These are phyloP conservation scores for Boletus tomentosulus DNA, from an alignment of 768 basidiomycete species.

Conservation along the genomic window DNA sequence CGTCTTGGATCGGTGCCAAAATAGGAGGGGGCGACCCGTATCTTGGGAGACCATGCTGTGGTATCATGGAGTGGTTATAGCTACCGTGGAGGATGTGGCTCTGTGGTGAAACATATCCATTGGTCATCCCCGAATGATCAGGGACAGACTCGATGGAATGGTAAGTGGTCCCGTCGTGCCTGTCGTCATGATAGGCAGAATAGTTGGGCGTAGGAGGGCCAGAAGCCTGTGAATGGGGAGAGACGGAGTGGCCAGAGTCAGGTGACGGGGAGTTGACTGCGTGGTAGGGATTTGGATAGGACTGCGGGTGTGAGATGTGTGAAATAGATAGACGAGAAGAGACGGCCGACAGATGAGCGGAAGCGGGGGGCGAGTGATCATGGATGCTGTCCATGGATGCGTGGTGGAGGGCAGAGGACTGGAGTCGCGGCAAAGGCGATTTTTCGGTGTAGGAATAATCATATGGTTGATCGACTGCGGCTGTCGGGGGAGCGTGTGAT, in stretches of 20 bases:
- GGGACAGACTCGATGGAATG: conserved; percentile 31
- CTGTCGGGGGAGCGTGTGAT: conserved; percentile 21
- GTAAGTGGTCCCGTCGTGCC: conserved; percentile 36
- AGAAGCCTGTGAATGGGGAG: conserved; percentile 31
- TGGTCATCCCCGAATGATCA: conserved; percentile 28
- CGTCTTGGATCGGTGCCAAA: conserved; percentile 52
- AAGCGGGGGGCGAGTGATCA: conserved; percentile 29
- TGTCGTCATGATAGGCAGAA: conserved; percentile 44
- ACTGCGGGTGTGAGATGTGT: conserved; percentile 53
- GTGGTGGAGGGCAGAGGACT: conserved; percentile 27
- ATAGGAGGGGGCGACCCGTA: conserved; percentile 53
- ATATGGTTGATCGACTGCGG: conserved; percentile 26
- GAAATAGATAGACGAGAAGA: conserved; percentile 58
- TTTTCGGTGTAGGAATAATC: conserved; percentile 31
- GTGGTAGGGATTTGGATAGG: conserved; percentile 37
- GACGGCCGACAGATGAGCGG: conserved; percentile 31
- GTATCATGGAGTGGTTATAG: conserved; percentile 20
- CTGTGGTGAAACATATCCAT: conserved; percentile 32
- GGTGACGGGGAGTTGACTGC: conserved; percentile 45
- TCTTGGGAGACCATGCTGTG: conserved; percentile 27
- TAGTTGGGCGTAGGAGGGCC: conserved; percentile 36
- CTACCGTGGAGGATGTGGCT: conserved; percentile 24
- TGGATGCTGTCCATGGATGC: conserved; percentile 25
- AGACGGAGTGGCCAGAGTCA: conserved; percentile 47
- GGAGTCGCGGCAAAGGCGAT: conserved; percentile 28